These are phyloP conservation scores for Phaeosphaeria sp. DNA, from an alignment of 2,329 filamentous ascomycete species.

Conservation along the genomic window DNA sequence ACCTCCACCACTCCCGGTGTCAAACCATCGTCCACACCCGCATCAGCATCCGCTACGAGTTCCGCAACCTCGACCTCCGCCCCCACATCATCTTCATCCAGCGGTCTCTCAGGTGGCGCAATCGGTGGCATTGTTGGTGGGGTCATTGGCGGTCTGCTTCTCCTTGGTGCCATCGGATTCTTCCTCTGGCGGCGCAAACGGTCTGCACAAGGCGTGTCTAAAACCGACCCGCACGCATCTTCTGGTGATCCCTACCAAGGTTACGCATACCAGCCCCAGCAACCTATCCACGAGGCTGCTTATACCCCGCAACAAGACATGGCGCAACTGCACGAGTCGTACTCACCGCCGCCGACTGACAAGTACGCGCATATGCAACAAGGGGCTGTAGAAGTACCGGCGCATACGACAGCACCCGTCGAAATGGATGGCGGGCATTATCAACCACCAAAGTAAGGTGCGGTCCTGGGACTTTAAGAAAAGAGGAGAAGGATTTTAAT, in stretches of 20 bases:
- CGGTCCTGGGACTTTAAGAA: background rate
- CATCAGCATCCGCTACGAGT: background rate
- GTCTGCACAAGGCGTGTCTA: background rate
- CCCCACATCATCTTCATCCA: background rate
- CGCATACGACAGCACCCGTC: background rate
- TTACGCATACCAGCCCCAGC: slow-evolving; percentile 2
- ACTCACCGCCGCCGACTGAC: background rate
- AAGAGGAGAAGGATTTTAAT: background rate
- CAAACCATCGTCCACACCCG: background rate
- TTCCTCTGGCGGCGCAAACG: slow-evolving; percentile 15
- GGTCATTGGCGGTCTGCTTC: slow-evolving; percentile 20
- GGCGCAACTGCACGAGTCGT: background rate
- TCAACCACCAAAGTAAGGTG: background rate
- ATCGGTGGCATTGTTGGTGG: slow-evolving; percentile 33
- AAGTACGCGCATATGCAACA: slow-evolving; percentile 4
- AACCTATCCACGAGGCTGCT: background rate
- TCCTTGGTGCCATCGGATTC: slow-evolving; percentile 20
- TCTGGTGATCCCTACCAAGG: slow-evolving; percentile 4
- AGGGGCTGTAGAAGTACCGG: slow-evolving; percentile 1
- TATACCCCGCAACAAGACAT: slow-evolving; percentile 2
- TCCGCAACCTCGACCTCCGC: background rate
- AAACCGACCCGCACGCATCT: background rate
- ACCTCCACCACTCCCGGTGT: slow-evolving; percentile 6
- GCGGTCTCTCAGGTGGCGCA: slow-evolving; percentile 16
- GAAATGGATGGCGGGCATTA: slow-evolving; percentile 1